Percentiles rank a stretch among this genome's conserved stretches.
Conservation (phyloP, 371 early-diverging fungal genomes). For the Syncephalastrum monosporum region DNA sequence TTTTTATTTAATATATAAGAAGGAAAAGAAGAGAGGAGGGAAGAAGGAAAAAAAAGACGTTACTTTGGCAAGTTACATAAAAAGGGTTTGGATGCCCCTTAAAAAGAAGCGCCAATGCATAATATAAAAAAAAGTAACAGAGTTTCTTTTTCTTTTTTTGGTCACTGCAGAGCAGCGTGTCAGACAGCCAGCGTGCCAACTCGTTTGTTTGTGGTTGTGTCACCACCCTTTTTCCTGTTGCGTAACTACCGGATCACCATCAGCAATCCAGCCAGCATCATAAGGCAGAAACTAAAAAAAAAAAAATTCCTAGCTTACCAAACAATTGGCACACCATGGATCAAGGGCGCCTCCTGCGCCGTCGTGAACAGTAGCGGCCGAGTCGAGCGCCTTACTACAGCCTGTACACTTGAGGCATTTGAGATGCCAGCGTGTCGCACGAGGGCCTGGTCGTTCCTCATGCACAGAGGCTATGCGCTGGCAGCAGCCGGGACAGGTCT, state of each 20-base stretch:
- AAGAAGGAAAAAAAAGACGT: background rate
- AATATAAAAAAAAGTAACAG: background rate
- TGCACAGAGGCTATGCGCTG: constrained; percentile 37
- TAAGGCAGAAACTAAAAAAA: constrained; percentile 6
- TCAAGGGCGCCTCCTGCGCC: constrained; percentile 16
- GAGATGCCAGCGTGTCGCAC: constrained; percentile 43
- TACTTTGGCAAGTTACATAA: too few species aligned
- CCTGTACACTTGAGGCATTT: constrained; percentile 36
- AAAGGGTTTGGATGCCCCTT: too few species aligned
- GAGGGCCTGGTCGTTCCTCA: constrained; percentile 47
- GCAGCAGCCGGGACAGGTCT: constrained; percentile 38
- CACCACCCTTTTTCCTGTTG: background rate
- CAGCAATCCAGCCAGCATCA: too few species aligned
- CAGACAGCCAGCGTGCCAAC: background rate
- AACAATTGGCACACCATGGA: constrained; percentile 40
- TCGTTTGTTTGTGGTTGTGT: constrained; percentile 2
- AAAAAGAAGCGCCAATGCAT: constrained; percentile 8
- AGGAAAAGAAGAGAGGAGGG: constrained; percentile 5
- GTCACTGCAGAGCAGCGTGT: constrained; percentile 1
- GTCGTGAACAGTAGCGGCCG: constrained; percentile 34
- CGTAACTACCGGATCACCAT: background rate
- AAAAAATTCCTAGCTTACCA: constrained; percentile 24
- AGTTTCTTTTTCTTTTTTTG: constrained; percentile 6
- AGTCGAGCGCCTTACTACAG: constrained; percentile 41
- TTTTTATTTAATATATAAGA: background rate